phyloP scores from a whole-genome alignment of 2,329 filamentous ascomycete genomes.

The Clarireedia hainanense region DNA sequence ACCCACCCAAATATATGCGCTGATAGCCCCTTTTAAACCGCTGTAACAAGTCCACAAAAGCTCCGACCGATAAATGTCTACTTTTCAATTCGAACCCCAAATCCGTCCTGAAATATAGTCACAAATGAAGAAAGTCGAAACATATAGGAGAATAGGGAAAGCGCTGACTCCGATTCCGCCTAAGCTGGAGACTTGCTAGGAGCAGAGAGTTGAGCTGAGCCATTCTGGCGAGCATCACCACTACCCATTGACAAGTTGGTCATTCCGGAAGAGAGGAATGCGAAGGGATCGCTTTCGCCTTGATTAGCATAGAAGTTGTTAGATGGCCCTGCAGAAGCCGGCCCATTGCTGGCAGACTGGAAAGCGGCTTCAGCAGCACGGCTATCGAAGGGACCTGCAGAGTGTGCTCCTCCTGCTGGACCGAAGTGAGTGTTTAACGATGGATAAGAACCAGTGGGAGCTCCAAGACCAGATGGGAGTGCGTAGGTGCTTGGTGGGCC shows the following conservation, averaged over 20 bases:
- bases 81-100: constrained; percentile 26
- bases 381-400: constrained; percentile 83
- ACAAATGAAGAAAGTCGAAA: constrained; percentile 24
- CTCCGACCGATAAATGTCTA: constrained; percentile 25
- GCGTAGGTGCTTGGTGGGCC: constrained; percentile 84
- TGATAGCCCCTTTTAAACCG: constrained; percentile 22
- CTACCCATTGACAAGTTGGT: constrained; percentile 64
- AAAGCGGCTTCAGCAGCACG: constrained; percentile 92
- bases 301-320: constrained; percentile 59
- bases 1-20: constrained; percentile 16
- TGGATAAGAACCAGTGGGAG: constrained; percentile 70
- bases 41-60: constrained; percentile 23
- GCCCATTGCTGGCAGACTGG: constrained; percentile 76
- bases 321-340: constrained; percentile 65
- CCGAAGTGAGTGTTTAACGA: constrained; percentile 74
- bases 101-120: constrained; percentile 30
- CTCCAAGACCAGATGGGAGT: constrained; percentile 77
- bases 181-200: constrained; percentile 31
- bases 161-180: constrained; percentile 15
- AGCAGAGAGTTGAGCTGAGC: constrained; percentile 31
- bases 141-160: constrained; percentile 24
- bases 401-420: constrained; percentile 69
- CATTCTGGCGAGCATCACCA: constrained; percentile 55
- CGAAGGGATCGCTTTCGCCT: constrained; percentile 67
- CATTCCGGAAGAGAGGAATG: constrained; percentile 69